phyloP scores from a whole-genome alignment of 1,284 basidiomycete species.

The Rhizoctonia solani region DNA sequence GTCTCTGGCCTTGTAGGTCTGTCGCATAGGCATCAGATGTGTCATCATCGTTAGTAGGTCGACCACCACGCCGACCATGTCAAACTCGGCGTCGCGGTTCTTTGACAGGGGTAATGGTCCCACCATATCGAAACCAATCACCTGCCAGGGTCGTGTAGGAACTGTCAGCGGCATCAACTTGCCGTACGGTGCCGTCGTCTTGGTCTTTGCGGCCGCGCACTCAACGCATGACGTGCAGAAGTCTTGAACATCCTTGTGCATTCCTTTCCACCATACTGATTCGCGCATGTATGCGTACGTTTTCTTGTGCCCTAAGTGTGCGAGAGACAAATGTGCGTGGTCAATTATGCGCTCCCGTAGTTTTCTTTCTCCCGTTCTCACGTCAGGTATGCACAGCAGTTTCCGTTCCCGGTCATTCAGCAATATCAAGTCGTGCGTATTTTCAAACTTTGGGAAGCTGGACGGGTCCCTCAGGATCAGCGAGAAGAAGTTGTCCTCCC shows the following conservation, averaged over 20 bases:
- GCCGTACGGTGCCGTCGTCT: slow-evolving; percentile 42
- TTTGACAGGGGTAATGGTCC: slow-evolving; percentile 48
- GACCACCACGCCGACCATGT: slow-evolving; percentile 49
- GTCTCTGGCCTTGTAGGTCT: slow-evolving; percentile 46
- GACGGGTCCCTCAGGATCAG: slow-evolving; percentile 40
- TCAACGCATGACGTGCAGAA: slow-evolving; percentile 36
- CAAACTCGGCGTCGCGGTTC: slow-evolving; percentile 45
- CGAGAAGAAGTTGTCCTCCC: slow-evolving; percentile 42
- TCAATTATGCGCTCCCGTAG: slow-evolving; percentile 30
- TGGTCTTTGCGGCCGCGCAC: slow-evolving; percentile 32
- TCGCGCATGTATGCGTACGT: slow-evolving; percentile 33
- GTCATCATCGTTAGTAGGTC: slow-evolving; percentile 48
- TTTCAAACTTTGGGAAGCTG: slow-evolving; percentile 42
- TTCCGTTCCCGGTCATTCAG: slow-evolving; percentile 36
- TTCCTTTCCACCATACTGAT: slow-evolving; percentile 40
- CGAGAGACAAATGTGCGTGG: slow-evolving; percentile 16
- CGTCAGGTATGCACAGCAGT: slow-evolving; percentile 48
- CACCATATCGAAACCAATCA: slow-evolving; percentile 53
- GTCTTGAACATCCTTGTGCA: slow-evolving; percentile 33
- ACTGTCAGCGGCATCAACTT: slow-evolving; percentile 45
- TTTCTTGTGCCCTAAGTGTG: slow-evolving; percentile 39
- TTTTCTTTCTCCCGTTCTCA: slow-evolving; percentile 14
- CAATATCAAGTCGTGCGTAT: slow-evolving; percentile 42
- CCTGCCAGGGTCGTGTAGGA: slow-evolving; percentile 47
- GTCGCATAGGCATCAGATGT: slow-evolving; percentile 45